These are phyloP conservation scores for Talaromyces sp. DNA, from an alignment of 2,329 filamentous ascomycete species.

Conservation along the genomic window DNA sequence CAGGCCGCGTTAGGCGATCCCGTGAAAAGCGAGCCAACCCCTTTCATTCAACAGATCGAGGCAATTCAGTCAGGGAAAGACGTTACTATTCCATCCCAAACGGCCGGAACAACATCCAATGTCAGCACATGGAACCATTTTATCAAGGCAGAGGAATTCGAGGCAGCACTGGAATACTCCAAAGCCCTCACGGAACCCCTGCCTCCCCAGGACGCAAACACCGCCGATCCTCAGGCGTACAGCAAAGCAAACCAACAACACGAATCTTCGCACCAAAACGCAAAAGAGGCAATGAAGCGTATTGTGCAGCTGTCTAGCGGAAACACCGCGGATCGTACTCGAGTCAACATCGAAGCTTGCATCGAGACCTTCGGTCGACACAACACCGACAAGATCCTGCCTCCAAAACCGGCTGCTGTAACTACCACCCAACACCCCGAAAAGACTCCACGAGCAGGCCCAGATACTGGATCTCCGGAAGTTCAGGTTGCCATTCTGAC, in stretches of 20 bases:
- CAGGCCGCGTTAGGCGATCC: conserved; percentile 67
- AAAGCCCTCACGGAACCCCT: conserved; percentile 53
- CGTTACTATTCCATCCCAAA: conserved; percentile 11
- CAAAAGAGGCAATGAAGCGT: conserved; percentile 68
- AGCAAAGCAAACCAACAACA: conserved; percentile 42
- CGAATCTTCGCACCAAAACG: conserved; percentile 57
- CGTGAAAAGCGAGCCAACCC: conserved; percentile 69
- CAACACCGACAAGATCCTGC: conserved; percentile 69
- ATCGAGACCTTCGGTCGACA: conserved; percentile 86
- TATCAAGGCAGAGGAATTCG: conserved; percentile 62
- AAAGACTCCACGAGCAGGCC: conserved; percentile 66
- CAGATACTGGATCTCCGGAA: conserved; percentile 90
- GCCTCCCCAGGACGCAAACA: conserved; percentile 24
- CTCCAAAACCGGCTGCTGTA: conserved; percentile 50
- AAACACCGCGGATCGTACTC: conserved; percentile 69
- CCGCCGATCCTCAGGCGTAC: conserved; percentile 35
- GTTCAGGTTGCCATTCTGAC: conserved; percentile 97
- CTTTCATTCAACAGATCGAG: conserved; percentile 79
- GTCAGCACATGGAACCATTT: conserved; percentile 65
- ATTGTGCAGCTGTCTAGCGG: conserved; percentile 75
- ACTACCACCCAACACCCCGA: conserved; percentile 39
- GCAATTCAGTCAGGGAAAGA: conserved; percentile 40
- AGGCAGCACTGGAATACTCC: conserved; percentile 61
- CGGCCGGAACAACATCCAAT: conserved; percentile 12
- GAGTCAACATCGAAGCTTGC: conserved; percentile 78